Percentiles rank a stretch among this genome's conserved stretches.
Evolutionary conservation across 495 filamentous ascomycete genomes (phyloP).

Genomic region (Xylaria intraflava): DNA sequence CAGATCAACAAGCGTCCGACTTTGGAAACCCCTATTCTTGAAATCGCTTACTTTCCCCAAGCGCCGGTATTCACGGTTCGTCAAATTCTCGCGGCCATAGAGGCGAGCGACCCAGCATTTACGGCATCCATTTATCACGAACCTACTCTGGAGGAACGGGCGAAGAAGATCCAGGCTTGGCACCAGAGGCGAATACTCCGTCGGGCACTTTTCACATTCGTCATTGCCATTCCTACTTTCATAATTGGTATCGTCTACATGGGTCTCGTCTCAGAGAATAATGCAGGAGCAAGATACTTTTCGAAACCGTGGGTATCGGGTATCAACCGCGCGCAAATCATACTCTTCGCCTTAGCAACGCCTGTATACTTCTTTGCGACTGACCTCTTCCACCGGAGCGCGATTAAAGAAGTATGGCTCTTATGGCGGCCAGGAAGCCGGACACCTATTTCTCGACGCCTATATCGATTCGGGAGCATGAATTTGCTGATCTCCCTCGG

Average conservation of each 20-base stretch:
- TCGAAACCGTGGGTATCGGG: constrained; percentile 66
- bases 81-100: constrained; percentile 60
- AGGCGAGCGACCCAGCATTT: constrained; percentile 59
- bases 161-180: constrained; percentile 59
- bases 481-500: constrained; percentile 87
- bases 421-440: constrained; percentile 78
- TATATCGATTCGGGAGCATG: constrained; percentile 95
- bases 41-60: constrained; percentile 61
- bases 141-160: constrained; percentile 78
- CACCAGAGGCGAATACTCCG: constrained; percentile 55
- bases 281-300: constrained; percentile 53
- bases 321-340: constrained; percentile 72
- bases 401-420: constrained; percentile 68
- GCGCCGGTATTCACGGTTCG: constrained; percentile 70
- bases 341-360: constrained; percentile 78
- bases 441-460: constrained; percentile 66
- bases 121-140: constrained; percentile 65
- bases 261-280: constrained; percentile 60
- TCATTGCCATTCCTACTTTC: constrained; percentile 78
- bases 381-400: constrained; percentile 75
- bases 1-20: constrained; percentile 46
- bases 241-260: constrained; percentile 88
- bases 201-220: constrained; percentile 64
- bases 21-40: constrained; percentile 54
- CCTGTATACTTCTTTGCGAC: constrained; percentile 87